These are phyloP conservation scores for Sphaerobolus stellatus DNA, from an alignment of 1,284 basidiomycete genomes.

Conservation along the genomic window DNA sequence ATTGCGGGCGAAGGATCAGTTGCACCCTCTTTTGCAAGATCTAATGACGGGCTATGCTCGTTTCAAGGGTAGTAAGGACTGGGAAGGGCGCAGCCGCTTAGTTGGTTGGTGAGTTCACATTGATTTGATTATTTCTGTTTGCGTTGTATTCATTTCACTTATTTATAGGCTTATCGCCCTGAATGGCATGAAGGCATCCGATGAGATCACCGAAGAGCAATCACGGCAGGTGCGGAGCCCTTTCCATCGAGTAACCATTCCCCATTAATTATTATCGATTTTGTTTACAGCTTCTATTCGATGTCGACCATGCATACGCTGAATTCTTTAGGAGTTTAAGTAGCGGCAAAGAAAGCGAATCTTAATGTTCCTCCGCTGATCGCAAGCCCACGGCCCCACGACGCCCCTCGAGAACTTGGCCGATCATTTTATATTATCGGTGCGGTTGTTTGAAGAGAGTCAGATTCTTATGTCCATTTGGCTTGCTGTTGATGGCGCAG, in stretches of 20 bases:
- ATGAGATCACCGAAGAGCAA: slow-evolving; percentile 95
- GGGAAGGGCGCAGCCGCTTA: slow-evolving; percentile 92
- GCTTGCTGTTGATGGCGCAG: too few relatives aligned
- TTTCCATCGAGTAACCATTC: not conserved
- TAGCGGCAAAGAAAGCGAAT: slow-evolving; percentile 31
- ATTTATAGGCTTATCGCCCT: slow-evolving; percentile 84
- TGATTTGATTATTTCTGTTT: not conserved
- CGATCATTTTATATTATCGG: too few relatives aligned
- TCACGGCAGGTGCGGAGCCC: slow-evolving; percentile 74
- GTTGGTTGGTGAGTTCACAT: slow-evolving; percentile 75
- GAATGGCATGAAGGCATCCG: slow-evolving; percentile 96
- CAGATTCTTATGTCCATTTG: too few relatives aligned
- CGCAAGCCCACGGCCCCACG: too few relatives aligned
- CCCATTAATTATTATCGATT: not conserved
- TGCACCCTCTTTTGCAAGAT: slow-evolving; percentile 93
- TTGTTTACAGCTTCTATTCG: slow-evolving; percentile 81
- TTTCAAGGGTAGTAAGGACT: slow-evolving; percentile 90
- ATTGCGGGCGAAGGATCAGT: slow-evolving; percentile 92
- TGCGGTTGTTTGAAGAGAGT: too few relatives aligned
- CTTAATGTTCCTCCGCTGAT: too few relatives aligned
- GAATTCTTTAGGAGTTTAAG: slow-evolving; percentile 91
- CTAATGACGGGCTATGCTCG: slow-evolving; percentile 90
- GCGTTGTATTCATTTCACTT: not conserved
- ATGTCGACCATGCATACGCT: slow-evolving; percentile 95
- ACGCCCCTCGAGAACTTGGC: too few relatives aligned